Base-by-base conservation (phyloP, 2,329 filamentous ascomycete genomes). In the Amesomyces nigricolor region DNA sequence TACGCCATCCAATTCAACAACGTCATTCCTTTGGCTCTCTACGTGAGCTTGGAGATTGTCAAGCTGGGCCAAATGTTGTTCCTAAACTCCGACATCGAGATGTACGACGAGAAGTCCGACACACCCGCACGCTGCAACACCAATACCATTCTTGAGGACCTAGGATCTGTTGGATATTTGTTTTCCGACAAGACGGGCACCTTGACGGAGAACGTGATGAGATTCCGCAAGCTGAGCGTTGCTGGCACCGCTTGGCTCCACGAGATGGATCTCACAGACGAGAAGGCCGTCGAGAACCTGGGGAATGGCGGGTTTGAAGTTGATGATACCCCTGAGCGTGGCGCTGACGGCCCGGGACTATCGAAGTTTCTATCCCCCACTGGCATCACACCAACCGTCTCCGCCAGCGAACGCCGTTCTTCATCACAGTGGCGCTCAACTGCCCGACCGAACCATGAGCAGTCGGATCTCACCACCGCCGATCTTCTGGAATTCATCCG, bases 1-100 rank as follows among this genome's bases (percentile, higher is more conserved):
- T 96, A 89, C 68, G 79, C 96, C 61, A 95, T 96, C 72, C 92
- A 95, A 81, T 95, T 95, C 74, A 96, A 96, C 69, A 95, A 91
- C 2, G 81, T 96, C 72, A 95, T 96, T 60, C 91, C 91, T 0
- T 77, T 96, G n/a, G 95, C 90, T 0, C 79, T 97, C 0, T 96
- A 96, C 62, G 89, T 97, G 64, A 94, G 88, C 70, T 78, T 97
- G 69, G 91, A 97, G 70, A 95, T 96, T 57, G 86, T 96, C 72
- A 97, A 96, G 71, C 76, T 96, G 7, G 88, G 81, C 2, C 83
- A 86, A 68, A 72, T 83, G 64, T 86, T 91, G 75, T 77, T 91
- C 58, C 77, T 95, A 55, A 75, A 88, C 56, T 57, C 54, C 3
- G 90, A 95, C 64, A 78, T 88, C 42, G 89, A 92, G 63, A 94